Evolutionary conservation across 1,139 yeast genomes (phyloP).

Genomic region (Hyphopichia burtonii): DNA sequence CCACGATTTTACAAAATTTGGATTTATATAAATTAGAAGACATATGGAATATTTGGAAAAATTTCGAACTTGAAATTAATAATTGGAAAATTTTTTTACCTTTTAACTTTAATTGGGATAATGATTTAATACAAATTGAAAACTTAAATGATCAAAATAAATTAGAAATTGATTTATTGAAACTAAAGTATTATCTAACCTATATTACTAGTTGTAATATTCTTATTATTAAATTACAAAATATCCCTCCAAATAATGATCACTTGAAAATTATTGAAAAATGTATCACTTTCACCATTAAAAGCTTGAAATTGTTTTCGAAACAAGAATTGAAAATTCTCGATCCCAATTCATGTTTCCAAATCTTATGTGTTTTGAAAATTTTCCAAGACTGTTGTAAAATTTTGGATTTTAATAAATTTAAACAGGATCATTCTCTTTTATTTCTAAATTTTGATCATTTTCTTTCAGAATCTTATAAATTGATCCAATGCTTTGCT

Average conservation of each 20-base stretch:
- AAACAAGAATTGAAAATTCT: neutral
- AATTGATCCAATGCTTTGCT: neutral
- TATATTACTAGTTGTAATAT: slow-evolving; percentile 1
- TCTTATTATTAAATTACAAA: neutral
- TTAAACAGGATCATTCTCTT: neutral
- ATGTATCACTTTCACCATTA: neutral
- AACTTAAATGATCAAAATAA: slow-evolving; percentile 1
- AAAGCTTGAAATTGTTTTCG: neutral
- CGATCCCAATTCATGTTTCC: neutral
- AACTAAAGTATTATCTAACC: neutral
- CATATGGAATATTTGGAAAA: neutral
- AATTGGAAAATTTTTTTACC: slow-evolving; percentile 1
- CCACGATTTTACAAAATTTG: neutral
- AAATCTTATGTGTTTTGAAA: neutral
- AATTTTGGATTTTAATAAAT: neutral
- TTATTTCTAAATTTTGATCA: neutral
- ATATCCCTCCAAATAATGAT: neutral
- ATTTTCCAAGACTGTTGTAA: neutral
- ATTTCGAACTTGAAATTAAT: neutral
- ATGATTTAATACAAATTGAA: neutral
- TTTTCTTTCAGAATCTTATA: neutral
- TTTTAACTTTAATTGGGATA: neutral
- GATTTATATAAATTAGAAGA: neutral
- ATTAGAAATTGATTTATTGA: slow-evolving; percentile 1
- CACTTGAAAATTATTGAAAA: neutral